These are phyloP conservation scores for Sarocladium strictum DNA, from an alignment of 2,329 filamentous ascomycete species.

Conservation along the genomic window DNA sequence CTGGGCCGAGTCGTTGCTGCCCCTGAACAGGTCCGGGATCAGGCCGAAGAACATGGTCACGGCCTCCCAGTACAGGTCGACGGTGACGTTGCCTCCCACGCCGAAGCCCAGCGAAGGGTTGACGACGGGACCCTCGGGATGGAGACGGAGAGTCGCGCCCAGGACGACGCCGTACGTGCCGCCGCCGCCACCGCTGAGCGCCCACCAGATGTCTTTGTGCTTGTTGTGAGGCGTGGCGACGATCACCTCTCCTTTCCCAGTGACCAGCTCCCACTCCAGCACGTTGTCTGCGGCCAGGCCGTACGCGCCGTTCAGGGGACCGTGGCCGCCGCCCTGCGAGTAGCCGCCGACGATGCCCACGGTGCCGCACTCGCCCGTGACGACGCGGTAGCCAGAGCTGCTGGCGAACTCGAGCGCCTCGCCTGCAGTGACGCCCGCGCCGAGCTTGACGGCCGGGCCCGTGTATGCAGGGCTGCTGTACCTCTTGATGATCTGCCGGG, in stretches of 20 bases:
- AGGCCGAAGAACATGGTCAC: too few species aligned
- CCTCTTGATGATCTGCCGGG: constrained; percentile 12
- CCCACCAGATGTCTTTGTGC: constrained; percentile 50
- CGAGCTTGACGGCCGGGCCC: constrained; percentile 27
- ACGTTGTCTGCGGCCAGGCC: constrained; percentile 49
- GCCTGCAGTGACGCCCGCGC: constrained; percentile 17
- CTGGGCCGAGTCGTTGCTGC: too few species aligned
- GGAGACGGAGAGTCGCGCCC: constrained; percentile 34
- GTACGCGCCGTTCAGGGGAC: constrained; percentile 34
- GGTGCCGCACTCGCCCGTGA: constrained; percentile 42
- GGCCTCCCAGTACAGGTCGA: too few species aligned
- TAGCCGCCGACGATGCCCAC: constrained; percentile 46
- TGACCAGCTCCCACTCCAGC: constrained; percentile 43
- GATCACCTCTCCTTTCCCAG: constrained; percentile 33
- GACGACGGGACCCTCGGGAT: not conserved
- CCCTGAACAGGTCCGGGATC: too few species aligned
- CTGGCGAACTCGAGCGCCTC: constrained; percentile 13
- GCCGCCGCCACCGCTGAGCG: constrained; percentile 43
- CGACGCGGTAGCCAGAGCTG: constrained; percentile 30
- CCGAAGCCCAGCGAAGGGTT: too few species aligned
- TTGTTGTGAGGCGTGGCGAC: constrained; percentile 31
- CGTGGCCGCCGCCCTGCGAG: constrained; percentile 49
- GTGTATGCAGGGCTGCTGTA: constrained; percentile 19
- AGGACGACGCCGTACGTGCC: constrained; percentile 47
- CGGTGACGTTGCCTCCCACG: too few species aligned